Evolutionary conservation across 106 monocot species (phyloP), one percentile per base, ranked within the genome.

Genomic region (Vanilla planifolia): DNA sequence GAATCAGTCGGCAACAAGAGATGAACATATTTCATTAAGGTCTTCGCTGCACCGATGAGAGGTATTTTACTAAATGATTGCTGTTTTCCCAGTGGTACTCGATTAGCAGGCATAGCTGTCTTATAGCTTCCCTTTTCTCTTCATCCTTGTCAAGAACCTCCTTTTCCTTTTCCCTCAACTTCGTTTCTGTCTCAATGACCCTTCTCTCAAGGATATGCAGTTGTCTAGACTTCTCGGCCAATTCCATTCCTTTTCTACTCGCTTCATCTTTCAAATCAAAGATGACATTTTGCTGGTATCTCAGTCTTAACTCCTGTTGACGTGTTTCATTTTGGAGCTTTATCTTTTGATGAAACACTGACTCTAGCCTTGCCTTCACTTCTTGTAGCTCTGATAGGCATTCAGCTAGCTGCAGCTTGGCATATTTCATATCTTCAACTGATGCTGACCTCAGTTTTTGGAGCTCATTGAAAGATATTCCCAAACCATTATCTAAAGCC

Each of bases 101-200:
- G 14, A 93, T 85, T 43, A 66, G 28, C 55, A 73, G 28, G 67
- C 84, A 88, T 59, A 93, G 51, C 68, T 88, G 92, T 58, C 78
- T 78, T 41, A 93, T 85, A 0, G 73, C 92, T 60, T 88, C 88
- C 39, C 78, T 81, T 67, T 93, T 93, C 70, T 75, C 88, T 34
- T 88, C 73, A 37, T 77, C 61, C 46, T 60, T 74, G 50, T 50
- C 57, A 19, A 61, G 8, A 55, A 63, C 39, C 42, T 68, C 61
- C 33, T 50, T 66, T 36, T 73, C 75, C 61, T 71, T 80, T 25
- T 68, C 72, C 48, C 20, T 77, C 58, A 71, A 33, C 47, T 17
- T 67, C 64, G 59, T 66, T 23, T 80, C 69, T 2, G 46, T 51
- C 15, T 76, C 63, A 4, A 7, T 8, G 25, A 22, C 7, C 21